Conservation (phyloP, 805 yeast species). For the Kurtzmaniella cleridarum region DNA sequence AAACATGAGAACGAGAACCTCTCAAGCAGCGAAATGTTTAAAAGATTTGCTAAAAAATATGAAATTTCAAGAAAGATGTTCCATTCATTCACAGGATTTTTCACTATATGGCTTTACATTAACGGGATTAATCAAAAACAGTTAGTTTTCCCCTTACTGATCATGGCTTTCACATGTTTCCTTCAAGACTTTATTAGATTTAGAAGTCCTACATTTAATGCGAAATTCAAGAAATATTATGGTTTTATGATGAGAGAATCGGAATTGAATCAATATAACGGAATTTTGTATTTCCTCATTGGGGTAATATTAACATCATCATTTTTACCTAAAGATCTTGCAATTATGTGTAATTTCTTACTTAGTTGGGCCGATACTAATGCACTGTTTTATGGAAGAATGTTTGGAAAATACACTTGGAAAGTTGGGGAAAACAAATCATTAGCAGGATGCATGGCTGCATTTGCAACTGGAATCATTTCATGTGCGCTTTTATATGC, state of each 20-base stretch:
- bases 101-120: conserved; percentile 13
- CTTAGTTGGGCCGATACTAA: conserved; percentile 67
- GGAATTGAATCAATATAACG: conserved; percentile 14
- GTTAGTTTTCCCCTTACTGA: conserved; percentile 10
- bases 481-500: conserved; percentile 14
- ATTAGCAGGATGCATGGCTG: conserved; percentile 81
- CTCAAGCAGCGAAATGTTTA: not conserved
- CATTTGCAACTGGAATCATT: conserved; percentile 9
- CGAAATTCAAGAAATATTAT: conserved; percentile 6
- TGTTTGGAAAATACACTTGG: conserved; percentile 79
- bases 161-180: conserved; percentile 7
- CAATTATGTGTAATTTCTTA: conserved; percentile 11
- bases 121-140: conserved; percentile 10
- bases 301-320: conserved; percentile 13
- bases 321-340: conserved; percentile 13
- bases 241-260: conserved; percentile 11
- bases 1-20: no score
- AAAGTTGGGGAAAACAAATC: conserved; percentile 71
- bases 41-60: conserved; percentile 5
- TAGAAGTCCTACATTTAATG: conserved; percentile 9
- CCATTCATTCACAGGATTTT: conserved; percentile 14
- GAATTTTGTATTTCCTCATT: conserved; percentile 14
- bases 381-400: conserved; percentile 89
- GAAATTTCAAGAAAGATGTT: conserved; percentile 17
- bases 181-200: conserved; percentile 12